phyloP scores from a whole-genome alignment of 2,329 filamentous ascomycete genomes.

The Arthrobotrys sinensis region DNA sequence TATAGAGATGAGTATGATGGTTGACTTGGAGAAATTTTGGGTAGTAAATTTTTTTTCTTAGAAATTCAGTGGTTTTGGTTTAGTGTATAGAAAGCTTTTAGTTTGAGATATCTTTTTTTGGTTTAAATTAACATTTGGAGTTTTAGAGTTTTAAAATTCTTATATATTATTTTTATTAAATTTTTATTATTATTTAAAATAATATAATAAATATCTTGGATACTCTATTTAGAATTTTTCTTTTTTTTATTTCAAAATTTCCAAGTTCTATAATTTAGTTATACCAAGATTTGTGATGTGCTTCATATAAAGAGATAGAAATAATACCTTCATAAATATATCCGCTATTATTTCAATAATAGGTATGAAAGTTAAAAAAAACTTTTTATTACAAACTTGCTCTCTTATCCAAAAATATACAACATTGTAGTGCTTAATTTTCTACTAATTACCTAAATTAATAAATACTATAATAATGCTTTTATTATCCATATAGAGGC shows the following conservation, averaged over 20 bases:
- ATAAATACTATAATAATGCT: background rate
- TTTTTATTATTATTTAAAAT: too few species aligned
- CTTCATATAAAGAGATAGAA: background rate
- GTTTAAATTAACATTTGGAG: too few species aligned
- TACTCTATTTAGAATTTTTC: background rate
- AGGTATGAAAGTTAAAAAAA: background rate
- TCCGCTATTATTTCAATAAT: constrained; percentile 1
- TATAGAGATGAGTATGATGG: too few species aligned
- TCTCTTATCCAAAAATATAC: constrained; percentile 13
- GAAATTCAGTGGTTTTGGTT: background rate
- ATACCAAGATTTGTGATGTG: background rate
- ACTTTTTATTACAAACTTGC: background rate
- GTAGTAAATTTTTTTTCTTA: background rate
- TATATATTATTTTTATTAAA: too few species aligned
- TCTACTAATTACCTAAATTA: background rate
- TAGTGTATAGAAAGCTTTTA: too few species aligned
- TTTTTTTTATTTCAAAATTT: background rate
- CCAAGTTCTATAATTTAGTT: background rate
- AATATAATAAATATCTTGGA: too few species aligned
- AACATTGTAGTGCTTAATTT: constrained; percentile 10
- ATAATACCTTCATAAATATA: constrained; percentile 8
- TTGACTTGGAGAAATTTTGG: too few species aligned
- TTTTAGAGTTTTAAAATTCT: too few species aligned
- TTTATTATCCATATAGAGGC: constrained; percentile 1
- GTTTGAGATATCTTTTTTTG: too few species aligned